A percentile compares a stretch with the other conserved stretches of the same genome.
phyloP scores from a whole-genome alignment of 768 basidiomycete genomes.

The Tricholoma terreum region DNA sequence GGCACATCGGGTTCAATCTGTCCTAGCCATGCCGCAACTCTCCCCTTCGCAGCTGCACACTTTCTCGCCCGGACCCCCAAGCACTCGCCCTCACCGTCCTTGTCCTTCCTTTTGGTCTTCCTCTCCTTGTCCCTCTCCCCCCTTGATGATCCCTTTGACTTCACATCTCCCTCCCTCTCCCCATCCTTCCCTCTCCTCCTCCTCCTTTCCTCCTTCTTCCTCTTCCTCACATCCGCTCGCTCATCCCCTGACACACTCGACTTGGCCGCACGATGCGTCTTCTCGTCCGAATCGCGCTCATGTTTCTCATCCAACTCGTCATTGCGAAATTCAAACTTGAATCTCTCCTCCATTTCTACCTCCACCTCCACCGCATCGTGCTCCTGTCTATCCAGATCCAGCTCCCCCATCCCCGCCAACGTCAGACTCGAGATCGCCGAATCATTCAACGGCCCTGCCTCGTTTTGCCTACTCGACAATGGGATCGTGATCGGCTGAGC shows the following conservation, averaged over 20 bases:
- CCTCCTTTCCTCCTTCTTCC: constrained; percentile 24
- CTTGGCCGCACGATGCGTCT: constrained; percentile 36
- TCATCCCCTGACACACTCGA: constrained; percentile 26
- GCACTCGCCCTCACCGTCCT: constrained; percentile 22
- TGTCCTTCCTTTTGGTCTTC: constrained; percentile 23
- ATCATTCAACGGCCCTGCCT: constrained; percentile 40
- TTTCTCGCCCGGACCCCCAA: constrained; percentile 16
- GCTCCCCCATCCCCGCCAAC: constrained; percentile 31
- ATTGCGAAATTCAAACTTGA: constrained; percentile 7
- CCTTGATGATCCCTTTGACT: neutral
- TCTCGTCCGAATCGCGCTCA: constrained; percentile 33
- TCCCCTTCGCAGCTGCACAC: constrained; percentile 51
- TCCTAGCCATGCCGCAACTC: constrained; percentile 79
- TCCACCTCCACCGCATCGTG: constrained; percentile 19
- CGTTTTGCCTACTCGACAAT: constrained; percentile 15
- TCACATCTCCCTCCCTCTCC: neutral
- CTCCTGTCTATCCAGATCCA: constrained; percentile 19
- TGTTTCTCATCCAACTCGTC: constrained; percentile 22
- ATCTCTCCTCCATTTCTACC: constrained; percentile 5
- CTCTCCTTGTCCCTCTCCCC: constrained; percentile 19
- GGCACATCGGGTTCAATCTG: constrained; percentile 57
- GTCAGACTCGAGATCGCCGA: constrained; percentile 57
- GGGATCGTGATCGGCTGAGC: constrained; percentile 35
- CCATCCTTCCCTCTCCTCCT: constrained; percentile 25
- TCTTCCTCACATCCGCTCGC: constrained; percentile 20